A percentile compares a stretch with the other conserved stretches of the same genome.
Evolutionary conservation across 2,329 filamentous ascomycete genomes (phyloP).

Genomic region (Cryphonectria radicalis): DNA sequence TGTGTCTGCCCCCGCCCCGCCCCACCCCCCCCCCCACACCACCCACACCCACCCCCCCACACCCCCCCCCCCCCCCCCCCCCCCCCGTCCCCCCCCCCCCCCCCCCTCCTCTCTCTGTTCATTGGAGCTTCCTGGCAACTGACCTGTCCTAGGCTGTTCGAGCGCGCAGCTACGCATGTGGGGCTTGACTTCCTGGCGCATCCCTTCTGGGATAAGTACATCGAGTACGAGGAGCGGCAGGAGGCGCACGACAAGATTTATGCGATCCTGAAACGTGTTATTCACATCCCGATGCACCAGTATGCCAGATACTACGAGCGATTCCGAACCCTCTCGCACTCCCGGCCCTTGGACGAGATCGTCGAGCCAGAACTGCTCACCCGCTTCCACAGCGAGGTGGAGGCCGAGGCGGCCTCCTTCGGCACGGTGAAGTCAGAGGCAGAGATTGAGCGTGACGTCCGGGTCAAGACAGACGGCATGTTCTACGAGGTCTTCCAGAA

Average conservation of each 20-base stretch:
- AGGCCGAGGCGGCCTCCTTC: conserved; percentile 62
- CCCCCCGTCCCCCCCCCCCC: conserved; percentile 43
- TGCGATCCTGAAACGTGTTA: conserved; percentile 78
- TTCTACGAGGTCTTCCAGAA: conserved; percentile 80
- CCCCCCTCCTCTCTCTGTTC: conserved; percentile 35
- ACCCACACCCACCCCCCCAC: no score
- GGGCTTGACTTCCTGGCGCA: conserved; percentile 93
- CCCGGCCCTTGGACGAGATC: conserved; percentile 73
- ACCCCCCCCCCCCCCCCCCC: no score
- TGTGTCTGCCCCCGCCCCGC: no score
- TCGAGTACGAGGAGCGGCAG: conserved; percentile 93
- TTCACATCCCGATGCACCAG: conserved; percentile 92
- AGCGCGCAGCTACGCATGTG: conserved; percentile 81
- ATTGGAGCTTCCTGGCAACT: conserved; percentile 33
- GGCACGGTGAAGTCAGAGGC: conserved; percentile 63
- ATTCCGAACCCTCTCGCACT: conserved; percentile 77
- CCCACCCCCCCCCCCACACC: no score
- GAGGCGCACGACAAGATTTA: conserved; percentile 86
- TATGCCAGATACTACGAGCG: conserved; percentile 94
- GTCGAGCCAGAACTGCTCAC: conserved; percentile 69
- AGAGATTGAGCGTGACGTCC: conserved; percentile 83
- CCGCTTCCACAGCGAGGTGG: conserved; percentile 73
- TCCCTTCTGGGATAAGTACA: conserved; percentile 98
- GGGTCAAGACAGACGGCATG: conserved; percentile 76
- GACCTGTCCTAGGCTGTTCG: conserved; percentile 75